phyloP scores from a whole-genome alignment of 2,329 filamentous ascomycete genomes.

The Escovopsis sp. region DNA sequence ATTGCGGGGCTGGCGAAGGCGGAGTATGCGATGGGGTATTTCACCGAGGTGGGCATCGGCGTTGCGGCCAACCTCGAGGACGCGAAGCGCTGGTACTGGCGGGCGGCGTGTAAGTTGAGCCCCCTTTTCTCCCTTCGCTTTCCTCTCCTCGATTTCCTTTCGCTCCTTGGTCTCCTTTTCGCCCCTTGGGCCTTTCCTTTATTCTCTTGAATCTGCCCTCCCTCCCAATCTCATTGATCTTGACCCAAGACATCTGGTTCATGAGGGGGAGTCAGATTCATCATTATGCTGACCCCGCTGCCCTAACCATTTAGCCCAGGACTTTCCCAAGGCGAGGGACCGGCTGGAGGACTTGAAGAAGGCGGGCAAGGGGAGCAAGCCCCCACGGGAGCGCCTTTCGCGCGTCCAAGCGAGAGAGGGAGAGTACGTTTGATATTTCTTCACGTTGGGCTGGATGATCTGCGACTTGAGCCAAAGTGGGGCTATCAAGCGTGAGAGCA shows the following conservation, averaged over 20 bases:
- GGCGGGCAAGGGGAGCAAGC: constrained; percentile 48
- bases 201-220: too few species aligned
- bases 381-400: constrained; percentile 62
- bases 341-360: constrained; percentile 83
- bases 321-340: constrained; percentile 85
- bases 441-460: too few species aligned
- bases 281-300: too few species aligned
- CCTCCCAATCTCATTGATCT: too few species aligned
- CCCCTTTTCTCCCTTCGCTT: neutral
- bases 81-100: constrained; percentile 95
- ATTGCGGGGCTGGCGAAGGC: constrained; percentile 79
- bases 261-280: too few species aligned
- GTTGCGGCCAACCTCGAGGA: constrained; percentile 77
- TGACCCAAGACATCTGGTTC: too few species aligned
- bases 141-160: neutral
- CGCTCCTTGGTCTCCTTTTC: neutral
- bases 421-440: constrained; percentile 67
- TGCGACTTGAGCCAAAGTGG: constrained; percentile 58
- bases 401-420: constrained; percentile 77
- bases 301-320: constrained; percentile 54
- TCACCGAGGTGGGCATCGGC: constrained; percentile 89
- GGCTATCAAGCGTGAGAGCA: neutral
- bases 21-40: constrained; percentile 95
- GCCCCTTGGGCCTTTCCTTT: neutral
- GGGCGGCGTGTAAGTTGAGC: constrained; percentile 72